These are phyloP conservation scores for Arthroderma sp. DNA, from an alignment of 2,329 filamentous ascomycete species.

Conservation along the genomic window DNA sequence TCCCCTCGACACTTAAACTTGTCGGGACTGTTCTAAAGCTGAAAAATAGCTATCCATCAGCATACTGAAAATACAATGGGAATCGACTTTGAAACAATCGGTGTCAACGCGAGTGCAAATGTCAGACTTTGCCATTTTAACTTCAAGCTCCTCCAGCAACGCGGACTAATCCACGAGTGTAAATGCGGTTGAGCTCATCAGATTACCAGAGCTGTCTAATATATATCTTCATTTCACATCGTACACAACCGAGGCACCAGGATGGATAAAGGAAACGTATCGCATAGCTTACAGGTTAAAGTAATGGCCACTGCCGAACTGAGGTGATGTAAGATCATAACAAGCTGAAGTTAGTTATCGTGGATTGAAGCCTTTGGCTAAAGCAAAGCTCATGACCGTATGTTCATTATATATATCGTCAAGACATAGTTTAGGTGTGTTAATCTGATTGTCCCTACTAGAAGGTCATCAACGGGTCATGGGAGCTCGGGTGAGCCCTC, in stretches of 20 bases:
- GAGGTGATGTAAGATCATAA: too few relatives aligned
- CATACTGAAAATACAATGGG: neutral
- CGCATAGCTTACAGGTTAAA: neutral
- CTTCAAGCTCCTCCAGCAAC: constrained; percentile 35
- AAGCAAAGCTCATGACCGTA: too few relatives aligned
- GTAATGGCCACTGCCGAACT: neutral
- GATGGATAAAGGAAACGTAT: neutral
- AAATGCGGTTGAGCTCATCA: constrained; percentile 33
- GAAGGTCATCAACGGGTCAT: constrained; percentile 39
- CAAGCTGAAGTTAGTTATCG: too few relatives aligned
- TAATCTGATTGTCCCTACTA: constrained; percentile 28
- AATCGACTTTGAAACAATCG: neutral
- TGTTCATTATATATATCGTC: neutral
- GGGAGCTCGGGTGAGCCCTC: constrained; percentile 38
- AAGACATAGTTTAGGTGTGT: neutral
- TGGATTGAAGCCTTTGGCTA: too few relatives aligned
- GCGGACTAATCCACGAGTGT: constrained; percentile 14
- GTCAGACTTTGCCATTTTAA: constrained; percentile 35
- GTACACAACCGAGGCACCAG: neutral
- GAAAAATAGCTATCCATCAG: neutral
- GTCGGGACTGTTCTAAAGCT: neutral
- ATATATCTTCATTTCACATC: constrained; percentile 26
- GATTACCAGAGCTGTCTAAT: constrained; percentile 34
- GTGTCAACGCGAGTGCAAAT: neutral
- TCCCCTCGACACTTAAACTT: too few relatives aligned